These are phyloP conservation scores for Hirschfeldia incana DNA, from an alignment of 345 rosid species.

Conservation along the genomic window DNA sequence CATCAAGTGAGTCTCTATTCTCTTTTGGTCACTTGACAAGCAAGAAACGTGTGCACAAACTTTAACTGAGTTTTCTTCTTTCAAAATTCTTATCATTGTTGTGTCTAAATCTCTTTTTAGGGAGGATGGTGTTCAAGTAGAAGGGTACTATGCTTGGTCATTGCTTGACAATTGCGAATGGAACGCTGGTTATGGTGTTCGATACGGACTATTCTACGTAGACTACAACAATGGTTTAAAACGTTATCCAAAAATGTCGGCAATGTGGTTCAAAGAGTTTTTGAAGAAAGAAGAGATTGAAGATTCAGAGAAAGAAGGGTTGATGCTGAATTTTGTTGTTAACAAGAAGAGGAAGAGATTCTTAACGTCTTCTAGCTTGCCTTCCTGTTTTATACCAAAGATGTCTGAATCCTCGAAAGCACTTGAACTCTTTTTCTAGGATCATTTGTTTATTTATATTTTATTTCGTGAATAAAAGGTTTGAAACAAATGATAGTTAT, in stretches of 20 bases:
- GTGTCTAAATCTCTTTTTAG: background rate
- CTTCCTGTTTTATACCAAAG: slow-evolving; percentile 15
- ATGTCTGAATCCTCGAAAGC: slow-evolving; percentile 34
- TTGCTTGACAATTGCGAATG: slow-evolving; percentile 63
- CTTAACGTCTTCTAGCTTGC: slow-evolving; percentile 19
- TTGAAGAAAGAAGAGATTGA: slow-evolving; percentile 35
- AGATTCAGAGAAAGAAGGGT: slow-evolving; percentile 14
- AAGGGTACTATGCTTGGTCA: slow-evolving; percentile 61
- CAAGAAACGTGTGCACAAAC: background rate
- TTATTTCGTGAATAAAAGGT: background rate
- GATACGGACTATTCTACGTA: slow-evolving; percentile 51
- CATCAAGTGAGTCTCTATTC: slow-evolving; percentile 13
- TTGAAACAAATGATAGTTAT: background rate
- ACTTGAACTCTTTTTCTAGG: slow-evolving; percentile 23
- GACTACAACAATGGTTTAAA: slow-evolving; percentile 52
- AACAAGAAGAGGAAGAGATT: slow-evolving; percentile 31
- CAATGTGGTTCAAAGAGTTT: slow-evolving; percentile 58
- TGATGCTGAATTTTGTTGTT: background rate
- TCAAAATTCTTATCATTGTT: background rate
- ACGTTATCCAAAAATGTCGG: slow-evolving; percentile 58
- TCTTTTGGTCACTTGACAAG: background rate
- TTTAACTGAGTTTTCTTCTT: background rate
- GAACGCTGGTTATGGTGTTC: slow-evolving; percentile 49
- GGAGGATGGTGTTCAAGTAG: slow-evolving; percentile 51
- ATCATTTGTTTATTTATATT: background rate